Base-by-base conservation (phyloP, 352 stramenopile species). In the Pythium aquatile region DNA sequence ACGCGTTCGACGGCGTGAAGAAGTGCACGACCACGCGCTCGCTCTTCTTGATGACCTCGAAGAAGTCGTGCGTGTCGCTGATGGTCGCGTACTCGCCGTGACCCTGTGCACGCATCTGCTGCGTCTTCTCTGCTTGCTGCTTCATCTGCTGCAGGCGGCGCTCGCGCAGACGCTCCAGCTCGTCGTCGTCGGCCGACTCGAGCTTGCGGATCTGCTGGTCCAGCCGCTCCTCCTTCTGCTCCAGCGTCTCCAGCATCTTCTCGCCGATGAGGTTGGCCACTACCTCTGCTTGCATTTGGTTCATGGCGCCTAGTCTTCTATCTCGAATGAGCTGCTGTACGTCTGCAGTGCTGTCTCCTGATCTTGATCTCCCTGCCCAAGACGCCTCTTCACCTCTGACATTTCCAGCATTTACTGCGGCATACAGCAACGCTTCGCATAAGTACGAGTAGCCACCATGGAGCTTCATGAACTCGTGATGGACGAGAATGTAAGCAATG, bases 11-110 rank as follows among this genome's bases (percentile, higher is more conserved):
- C 0, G 88, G 85, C 61, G 96, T 91, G 77, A 98, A 98, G 73
- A 99, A 99, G 81, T 99, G 96, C 49, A 98, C 83, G 28, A 99
- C 87, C 32, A 97, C 76, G 49, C 90, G 83, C 55, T 97, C 80
- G 57, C 85, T 97, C 52, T 82, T 76, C 72, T 99, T 99, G 68
- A 97, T 90, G 2, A 83, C 86, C 29, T 97, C 81, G 67, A 99
- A 99, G 74, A 99, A 99, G 33, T 97, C 93, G 53, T 96, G 87
- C 42, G 92, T 95, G 74, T 97, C 92, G 16, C 80, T 82, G 48
- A 99, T 82, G 66, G 96, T 94, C 49, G 77, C 58, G 72, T 97
- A 98, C 46, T 88, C 81, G 58, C 89, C 89, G 76, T 97, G 89
- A 29, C 89, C 89, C 48, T 87, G 76, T 32, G 85, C 77, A 32